A percentile compares a stretch with the other conserved stretches of the same genome.
These are phyloP conservation scores for Ophiobolus disseminans DNA, from an alignment of 2,329 filamentous ascomycete species.

Conservation along the genomic window DNA sequence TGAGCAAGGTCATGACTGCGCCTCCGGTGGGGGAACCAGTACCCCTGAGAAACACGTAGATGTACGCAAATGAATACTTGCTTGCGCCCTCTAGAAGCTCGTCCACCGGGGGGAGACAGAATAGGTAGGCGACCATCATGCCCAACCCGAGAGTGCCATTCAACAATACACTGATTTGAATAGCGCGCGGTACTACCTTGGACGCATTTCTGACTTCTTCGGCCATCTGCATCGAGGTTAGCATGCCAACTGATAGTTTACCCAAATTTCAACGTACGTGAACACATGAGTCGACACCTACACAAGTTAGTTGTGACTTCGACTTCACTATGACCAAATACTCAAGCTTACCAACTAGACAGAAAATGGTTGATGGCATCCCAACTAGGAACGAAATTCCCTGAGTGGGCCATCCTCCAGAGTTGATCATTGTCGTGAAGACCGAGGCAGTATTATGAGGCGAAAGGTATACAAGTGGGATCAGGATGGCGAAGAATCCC, in stretches of 20 bases:
- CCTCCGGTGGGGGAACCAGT: conserved; percentile 45
- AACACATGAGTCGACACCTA: conserved; percentile 43
- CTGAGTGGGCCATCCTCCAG: conserved; percentile 52
- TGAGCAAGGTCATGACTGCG: conserved; percentile 51
- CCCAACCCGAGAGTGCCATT: conserved; percentile 50
- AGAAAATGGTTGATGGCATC: conserved; percentile 43
- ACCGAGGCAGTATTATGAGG: conserved; percentile 49
- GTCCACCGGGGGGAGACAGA: conserved; percentile 45
- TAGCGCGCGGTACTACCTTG: conserved; percentile 41
- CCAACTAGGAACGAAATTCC: conserved; percentile 54
- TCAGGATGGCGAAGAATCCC: conserved; percentile 59
- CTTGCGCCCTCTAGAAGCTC: conserved; percentile 42
- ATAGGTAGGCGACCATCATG: conserved; percentile 36
- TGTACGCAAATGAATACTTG: conserved; percentile 49
- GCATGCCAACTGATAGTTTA: not conserved
- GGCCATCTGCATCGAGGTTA: conserved; percentile 15
- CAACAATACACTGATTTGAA: conserved; percentile 47
- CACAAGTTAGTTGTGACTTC: not conserved
- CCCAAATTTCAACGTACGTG: conserved; percentile 33
- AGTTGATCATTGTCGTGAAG: conserved; percentile 56
- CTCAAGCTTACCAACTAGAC: conserved; percentile 41
- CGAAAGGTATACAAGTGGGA: conserved; percentile 54
- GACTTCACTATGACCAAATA: not conserved
- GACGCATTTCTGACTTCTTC: conserved; percentile 43
- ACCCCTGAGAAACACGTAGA: conserved; percentile 55